These are phyloP conservation scores for Lasiodiplodia theobromae DNA, from an alignment of 2,329 filamentous ascomycete genomes.

Conservation along the genomic window DNA sequence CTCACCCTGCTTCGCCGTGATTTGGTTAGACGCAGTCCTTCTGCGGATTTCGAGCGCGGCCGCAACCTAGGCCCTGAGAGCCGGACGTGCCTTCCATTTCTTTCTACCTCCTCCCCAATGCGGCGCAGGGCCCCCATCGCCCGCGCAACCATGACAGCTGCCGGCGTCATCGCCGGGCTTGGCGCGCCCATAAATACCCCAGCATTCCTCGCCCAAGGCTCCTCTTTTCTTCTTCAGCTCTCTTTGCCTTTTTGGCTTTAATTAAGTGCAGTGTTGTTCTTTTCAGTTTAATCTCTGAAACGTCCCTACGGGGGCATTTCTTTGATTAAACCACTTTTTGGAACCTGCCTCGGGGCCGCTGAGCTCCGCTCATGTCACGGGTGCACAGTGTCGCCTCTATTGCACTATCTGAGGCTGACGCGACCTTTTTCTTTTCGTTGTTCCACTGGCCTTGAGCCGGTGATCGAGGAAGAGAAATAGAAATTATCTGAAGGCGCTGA, in stretches of 20 bases:
- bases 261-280: not conserved
- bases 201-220: not conserved
- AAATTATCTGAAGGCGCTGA: not conserved
- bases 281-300: not conserved
- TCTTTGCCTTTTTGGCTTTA: constrained; percentile 19
- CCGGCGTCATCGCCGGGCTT: too few species aligned
- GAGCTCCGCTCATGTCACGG: not conserved
- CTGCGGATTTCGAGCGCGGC: too few species aligned
- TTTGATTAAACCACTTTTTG: constrained; percentile 1
- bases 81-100: too few species aligned
- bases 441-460: not conserved
- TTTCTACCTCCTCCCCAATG: too few species aligned
- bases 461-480: not conserved
- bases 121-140: too few species aligned
- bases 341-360: not conserved
- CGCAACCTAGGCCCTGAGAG: too few species aligned
- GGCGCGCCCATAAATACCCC: not conserved
- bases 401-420: constrained; percentile 13
- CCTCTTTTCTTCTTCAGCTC: constrained; percentile 10
- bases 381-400: constrained; percentile 16
- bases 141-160: too few species aligned
- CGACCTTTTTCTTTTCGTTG: constrained; percentile 1
- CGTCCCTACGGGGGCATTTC: not conserved
- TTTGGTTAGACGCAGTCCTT: too few species aligned
- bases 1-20: too few species aligned